Evolutionary conservation across 257 asterid genomes (phyloP).

Genomic region (Galeopsis tetrahit): DNA sequence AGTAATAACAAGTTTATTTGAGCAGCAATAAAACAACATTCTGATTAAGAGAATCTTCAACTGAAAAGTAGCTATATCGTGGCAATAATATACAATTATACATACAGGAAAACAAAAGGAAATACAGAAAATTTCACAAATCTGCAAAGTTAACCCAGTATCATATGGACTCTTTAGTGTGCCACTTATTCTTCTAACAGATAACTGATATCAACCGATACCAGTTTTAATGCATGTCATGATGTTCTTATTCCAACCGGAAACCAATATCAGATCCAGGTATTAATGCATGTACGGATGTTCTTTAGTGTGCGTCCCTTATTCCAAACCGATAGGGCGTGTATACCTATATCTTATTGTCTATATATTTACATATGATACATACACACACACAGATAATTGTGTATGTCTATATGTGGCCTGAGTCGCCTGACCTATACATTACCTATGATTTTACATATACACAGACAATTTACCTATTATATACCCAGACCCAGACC

Average conservation of each 20-base stretch:
- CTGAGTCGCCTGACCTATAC: too few relatives aligned
- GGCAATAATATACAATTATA: neutral
- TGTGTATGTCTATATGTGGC: too few relatives aligned
- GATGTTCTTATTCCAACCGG: neutral
- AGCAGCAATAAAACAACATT: neutral
- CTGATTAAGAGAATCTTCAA: neutral
- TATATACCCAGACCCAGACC: neutral
- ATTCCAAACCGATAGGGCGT: too few relatives aligned
- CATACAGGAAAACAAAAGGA: too few relatives aligned
- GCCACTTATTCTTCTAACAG: neutral
- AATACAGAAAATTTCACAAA: too few relatives aligned
- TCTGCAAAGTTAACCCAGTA: too few relatives aligned
- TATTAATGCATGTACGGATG: neutral
- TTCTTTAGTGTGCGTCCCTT: neutral
- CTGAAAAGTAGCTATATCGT: neutral
- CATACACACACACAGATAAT: too few relatives aligned
- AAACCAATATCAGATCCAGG: neutral
- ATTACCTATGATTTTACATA: too few relatives aligned
- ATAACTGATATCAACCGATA: neutral
- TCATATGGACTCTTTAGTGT: too few relatives aligned
- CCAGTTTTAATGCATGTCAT: neutral
- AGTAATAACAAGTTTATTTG: slow-evolving; percentile 4
- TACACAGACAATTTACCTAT: too few relatives aligned
- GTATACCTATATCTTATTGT: too few relatives aligned
- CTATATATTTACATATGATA: too few relatives aligned